These are phyloP conservation scores for Misopates orontium DNA, from an alignment of 257 asterid species.

Conservation along the genomic window DNA sequence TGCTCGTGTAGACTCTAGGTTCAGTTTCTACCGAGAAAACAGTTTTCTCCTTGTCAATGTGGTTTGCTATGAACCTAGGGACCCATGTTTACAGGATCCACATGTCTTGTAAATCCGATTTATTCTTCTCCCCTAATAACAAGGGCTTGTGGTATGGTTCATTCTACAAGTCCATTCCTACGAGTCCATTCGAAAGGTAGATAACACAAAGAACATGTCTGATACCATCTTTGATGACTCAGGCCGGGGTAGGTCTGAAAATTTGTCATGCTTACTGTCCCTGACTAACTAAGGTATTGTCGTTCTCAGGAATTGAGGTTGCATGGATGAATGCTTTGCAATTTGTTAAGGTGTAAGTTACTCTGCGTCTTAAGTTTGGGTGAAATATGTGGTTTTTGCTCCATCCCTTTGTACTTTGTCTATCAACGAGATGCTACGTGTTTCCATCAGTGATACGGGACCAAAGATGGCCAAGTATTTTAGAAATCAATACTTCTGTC, in stretches of 20 bases:
- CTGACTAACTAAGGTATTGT: not conserved
- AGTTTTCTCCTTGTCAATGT: not conserved
- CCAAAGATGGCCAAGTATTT: too few relatives aligned
- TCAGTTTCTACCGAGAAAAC: not conserved
- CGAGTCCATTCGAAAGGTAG: too few relatives aligned
- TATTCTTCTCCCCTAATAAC: not conserved
- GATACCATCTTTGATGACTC: not conserved
- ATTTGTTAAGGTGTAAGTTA: not conserved
- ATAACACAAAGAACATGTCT: not conserved
- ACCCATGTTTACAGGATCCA: not conserved
- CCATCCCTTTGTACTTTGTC: not conserved
- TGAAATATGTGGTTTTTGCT: not conserved
- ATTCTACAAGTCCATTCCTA: constrained; percentile 1
- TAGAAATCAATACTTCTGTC: not conserved
- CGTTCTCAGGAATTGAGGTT: not conserved
- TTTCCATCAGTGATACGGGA: not conserved
- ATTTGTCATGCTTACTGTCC: not conserved
- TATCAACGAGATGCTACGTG: not conserved
- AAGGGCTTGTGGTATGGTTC: not conserved
- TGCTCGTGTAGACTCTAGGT: not conserved
- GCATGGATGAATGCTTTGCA: not conserved
- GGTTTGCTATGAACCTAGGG: not conserved
- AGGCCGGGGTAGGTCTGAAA: not conserved
- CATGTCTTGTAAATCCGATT: not conserved
- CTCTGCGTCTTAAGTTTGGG: not conserved